phyloP scores from a whole-genome alignment of 192 early-diverging fungal species.

The Coemansia sp. region DNA sequence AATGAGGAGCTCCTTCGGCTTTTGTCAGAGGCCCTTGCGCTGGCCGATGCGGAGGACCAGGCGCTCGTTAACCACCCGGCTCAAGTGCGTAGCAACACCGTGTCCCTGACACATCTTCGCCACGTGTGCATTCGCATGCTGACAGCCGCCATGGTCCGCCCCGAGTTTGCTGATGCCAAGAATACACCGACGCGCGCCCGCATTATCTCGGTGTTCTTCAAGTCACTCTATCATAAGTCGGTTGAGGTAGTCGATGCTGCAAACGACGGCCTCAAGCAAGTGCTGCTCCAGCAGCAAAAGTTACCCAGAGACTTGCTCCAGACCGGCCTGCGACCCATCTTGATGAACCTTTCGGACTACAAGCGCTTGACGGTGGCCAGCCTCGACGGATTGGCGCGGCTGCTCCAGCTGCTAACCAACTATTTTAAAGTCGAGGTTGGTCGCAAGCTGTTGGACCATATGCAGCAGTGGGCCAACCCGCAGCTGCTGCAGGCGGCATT shows the following conservation, averaged over 20 bases:
- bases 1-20: constrained; percentile 89
- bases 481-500: constrained; percentile 75
- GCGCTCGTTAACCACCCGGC: constrained; percentile 78
- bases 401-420: constrained; percentile 90
- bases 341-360: constrained; percentile 93
- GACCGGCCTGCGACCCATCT: constrained; percentile 91
- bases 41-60: constrained; percentile 98
- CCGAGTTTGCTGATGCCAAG: constrained; percentile 72
- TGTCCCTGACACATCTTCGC: constrained; percentile 79
- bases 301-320: constrained; percentile 93
- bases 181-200: constrained; percentile 78
- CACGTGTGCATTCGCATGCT: constrained; percentile 97
- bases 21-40: constrained; percentile 84
- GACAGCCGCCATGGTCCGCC: constrained; percentile 86
- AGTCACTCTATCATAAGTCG: constrained; percentile 92
- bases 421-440: constrained; percentile 99
- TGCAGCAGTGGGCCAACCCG: constrained; percentile 90
- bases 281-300: constrained; percentile 59
- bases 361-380: constrained; percentile 89
- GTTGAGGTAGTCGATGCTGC: constrained; percentile 94
- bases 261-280: constrained; percentile 84
- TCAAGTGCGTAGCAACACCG: constrained; percentile 76
- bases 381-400: constrained; percentile 88
- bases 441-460: constrained; percentile 94
- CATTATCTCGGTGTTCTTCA: constrained; percentile 98